Percentiles rank a stretch among this genome's conserved stretches.
These are phyloP conservation scores for Drosera spatulata DNA, from an alignment of 179 eudicot genomes.

Conservation along the genomic window DNA sequence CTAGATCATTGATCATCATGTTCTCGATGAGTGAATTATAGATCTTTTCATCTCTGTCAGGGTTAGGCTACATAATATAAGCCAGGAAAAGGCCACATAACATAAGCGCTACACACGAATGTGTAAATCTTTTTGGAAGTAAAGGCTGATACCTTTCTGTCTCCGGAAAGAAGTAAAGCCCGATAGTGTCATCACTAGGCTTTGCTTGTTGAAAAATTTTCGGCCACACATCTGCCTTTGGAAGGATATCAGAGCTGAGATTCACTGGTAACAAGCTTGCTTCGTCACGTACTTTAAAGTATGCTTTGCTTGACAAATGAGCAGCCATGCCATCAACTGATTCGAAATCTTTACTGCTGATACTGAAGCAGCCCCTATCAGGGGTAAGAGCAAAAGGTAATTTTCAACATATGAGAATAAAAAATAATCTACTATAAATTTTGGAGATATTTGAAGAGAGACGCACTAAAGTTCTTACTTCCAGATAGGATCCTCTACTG, in stretches of 20 bases:
- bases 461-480: slow-evolving; percentile 20
- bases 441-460: neutral
- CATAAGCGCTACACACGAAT: neutral
- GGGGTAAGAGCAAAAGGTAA: neutral
- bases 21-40: slow-evolving; percentile 26
- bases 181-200: slow-evolving; percentile 31
- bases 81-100: neutral
- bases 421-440: neutral
- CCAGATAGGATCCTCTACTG: slow-evolving; percentile 31
- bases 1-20: slow-evolving; percentile 34
- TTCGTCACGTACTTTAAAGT: slow-evolving; percentile 24
- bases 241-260: slow-evolving; percentile 24
- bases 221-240: slow-evolving; percentile 35
- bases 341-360: slow-evolving; percentile 8
- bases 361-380: slow-evolving; percentile 34
- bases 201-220: slow-evolving; percentile 24
- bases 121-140: too few relatives aligned
- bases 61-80: neutral
- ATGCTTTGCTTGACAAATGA: slow-evolving; percentile 43
- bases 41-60: slow-evolving; percentile 12
- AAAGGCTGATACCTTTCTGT: slow-evolving; percentile 20
- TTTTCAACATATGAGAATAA: neutral
- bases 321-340: slow-evolving; percentile 27
- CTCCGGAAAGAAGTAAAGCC: slow-evolving; percentile 37
- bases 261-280: slow-evolving; percentile 22